phyloP scores from a whole-genome alignment of 208 protist species.

The Vickermania spadyakhi region DNA sequence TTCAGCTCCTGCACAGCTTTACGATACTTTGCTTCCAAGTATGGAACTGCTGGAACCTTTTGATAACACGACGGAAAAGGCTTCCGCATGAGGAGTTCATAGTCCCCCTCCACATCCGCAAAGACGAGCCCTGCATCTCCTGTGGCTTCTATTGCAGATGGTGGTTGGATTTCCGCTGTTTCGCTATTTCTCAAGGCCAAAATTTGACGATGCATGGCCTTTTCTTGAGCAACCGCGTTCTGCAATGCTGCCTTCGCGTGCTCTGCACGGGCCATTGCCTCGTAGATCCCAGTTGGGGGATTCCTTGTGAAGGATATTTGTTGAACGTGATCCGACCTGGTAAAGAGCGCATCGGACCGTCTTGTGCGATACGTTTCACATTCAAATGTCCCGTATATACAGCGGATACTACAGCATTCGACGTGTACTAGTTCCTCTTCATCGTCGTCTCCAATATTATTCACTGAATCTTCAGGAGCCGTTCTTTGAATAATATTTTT shows the following conservation, averaged over 20 bases:
- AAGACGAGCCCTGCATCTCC: background rate
- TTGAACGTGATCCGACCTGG: conserved; percentile 28
- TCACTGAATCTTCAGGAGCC: background rate
- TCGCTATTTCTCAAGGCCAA: background rate
- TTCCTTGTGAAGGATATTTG: conserved; percentile 59
- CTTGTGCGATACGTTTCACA: conserved; percentile 38
- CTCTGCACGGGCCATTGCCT: conserved; percentile 43
- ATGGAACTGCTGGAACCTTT: conserved; percentile 38
- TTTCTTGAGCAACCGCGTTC: conserved; percentile 63
- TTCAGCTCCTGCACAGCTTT: conserved; percentile 27
- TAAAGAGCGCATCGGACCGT: conserved; percentile 40
- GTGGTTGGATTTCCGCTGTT: background rate
- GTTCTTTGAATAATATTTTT: no score
- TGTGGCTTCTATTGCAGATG: background rate
- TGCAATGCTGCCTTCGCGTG: conserved; percentile 49
- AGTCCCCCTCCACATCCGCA: background rate
- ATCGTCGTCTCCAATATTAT: conserved; percentile 2
- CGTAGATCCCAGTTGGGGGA: conserved; percentile 40
- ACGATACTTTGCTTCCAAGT: conserved; percentile 32
- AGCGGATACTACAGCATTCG: conserved; percentile 43
- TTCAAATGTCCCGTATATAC: conserved; percentile 44
- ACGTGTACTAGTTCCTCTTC: conserved; percentile 8
- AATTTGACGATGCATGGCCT: conserved; percentile 14
- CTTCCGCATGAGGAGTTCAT: background rate
- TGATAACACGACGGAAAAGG: conserved; percentile 11